Base-by-base conservation (phyloP, 768 basidiomycete species). In the Ramaria sp. region DNA sequence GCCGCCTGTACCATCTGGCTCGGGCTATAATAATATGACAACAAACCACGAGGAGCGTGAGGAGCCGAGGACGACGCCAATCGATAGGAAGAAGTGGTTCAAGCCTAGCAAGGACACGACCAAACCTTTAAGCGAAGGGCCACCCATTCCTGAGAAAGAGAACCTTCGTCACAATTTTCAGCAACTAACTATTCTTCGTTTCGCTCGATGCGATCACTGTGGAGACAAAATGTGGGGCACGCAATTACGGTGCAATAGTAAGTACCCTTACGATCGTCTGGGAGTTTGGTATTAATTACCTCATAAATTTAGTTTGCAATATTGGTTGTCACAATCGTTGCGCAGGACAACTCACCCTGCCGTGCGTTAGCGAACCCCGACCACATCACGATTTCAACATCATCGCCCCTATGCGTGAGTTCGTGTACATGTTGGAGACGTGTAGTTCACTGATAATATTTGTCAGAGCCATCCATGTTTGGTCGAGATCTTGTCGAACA, bases 201-300 rank as follows among this genome's bases (percentile, higher is more conserved):
- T 96, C 56, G 84, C 89, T 27, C 78, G 89, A 39, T 99, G 96
- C 64, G 96, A 98, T 62, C 85, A 94, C 52, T 99, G 96, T 64
- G 85, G 83, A 32, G 96, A 98, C 65, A 99, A 98, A 73, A 83
- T 98, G 83, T 99, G 94, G 93, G 95, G 95, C 6, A 81, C 93
- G n/a, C 92, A 94, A 64, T 74, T 89, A 51, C 84, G 89, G 30
- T 99, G 96, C 65, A 78, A 83, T 60, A 75, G 95, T 92, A 64
- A 65, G 90, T 74, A 9, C 18, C 6, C 34, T 34, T 34, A 34
- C 32, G 13, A 13, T 9, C 2, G 8, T 13, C 22, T 54, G 41
- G 20, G 25, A 28, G 13, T 34, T 13, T n/a, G n/a, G n/a, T 20
- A 27, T 43, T 22, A 52, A 24, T 10, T 16, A 25, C 18, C 7